Conservation (phyloP, 495 filamentous ascomycete genomes). For the Alectoria sarmentosa region DNA sequence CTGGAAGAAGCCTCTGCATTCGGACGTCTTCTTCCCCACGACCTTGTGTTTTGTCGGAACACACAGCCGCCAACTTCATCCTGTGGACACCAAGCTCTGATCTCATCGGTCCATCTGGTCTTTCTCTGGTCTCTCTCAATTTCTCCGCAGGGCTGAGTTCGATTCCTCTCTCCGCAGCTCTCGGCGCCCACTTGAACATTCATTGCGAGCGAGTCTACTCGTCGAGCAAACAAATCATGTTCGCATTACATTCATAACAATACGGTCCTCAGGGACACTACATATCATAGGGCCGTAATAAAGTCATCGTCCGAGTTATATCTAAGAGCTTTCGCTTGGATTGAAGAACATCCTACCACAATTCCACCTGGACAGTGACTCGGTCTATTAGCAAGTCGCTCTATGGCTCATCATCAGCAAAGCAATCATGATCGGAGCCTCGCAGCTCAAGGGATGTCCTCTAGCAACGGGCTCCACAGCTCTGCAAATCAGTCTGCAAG, state of each 20-base stretch:
- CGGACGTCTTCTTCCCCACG: constrained; percentile 10
- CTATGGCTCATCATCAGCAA: constrained; percentile 22
- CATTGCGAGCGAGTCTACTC: constrained; percentile 19
- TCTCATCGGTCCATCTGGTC: background rate
- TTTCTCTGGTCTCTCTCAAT: background rate
- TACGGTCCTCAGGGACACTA: constrained; percentile 31
- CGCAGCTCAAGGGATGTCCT: constrained; percentile 9
- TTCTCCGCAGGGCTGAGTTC: constrained; percentile 7
- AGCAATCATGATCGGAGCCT: constrained; percentile 5
- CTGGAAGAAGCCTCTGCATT: background rate
- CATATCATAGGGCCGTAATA: background rate
- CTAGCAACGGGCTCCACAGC: background rate
- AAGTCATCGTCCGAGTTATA: background rate
- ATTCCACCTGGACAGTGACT: background rate
- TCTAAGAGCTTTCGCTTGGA: background rate
- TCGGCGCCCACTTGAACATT: background rate
- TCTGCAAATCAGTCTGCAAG: constrained; percentile 1
- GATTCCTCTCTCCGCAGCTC: constrained; percentile 7
- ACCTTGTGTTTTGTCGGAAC: background rate
- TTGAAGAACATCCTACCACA: background rate
- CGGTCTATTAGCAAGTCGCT: background rate
- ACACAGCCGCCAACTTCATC: constrained; percentile 10
- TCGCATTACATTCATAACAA: constrained; percentile 29
- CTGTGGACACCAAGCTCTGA: constrained; percentile 9
- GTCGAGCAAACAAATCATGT: constrained; percentile 26